Base-by-base conservation (phyloP, 139 green algal genomes). In the Yamagishiella unicocca region DNA sequence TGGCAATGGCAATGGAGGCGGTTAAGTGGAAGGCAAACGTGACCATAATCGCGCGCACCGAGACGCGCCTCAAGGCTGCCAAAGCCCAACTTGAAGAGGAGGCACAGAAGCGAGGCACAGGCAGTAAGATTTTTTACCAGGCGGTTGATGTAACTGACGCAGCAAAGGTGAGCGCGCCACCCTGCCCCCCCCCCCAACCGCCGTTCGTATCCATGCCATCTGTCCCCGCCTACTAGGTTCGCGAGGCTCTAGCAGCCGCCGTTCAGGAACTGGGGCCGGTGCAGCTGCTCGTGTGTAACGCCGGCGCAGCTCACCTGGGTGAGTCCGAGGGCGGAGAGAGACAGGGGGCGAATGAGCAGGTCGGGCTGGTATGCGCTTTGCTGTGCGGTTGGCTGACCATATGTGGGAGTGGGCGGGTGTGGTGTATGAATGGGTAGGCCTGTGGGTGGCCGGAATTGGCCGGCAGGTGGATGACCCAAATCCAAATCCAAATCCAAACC, bases 1-100 rank as follows among this genome's bases (percentile, higher is more conserved):
- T 95, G 12, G 89, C 87, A 2, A 35, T 97, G 0, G 95, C 94
- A 1, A 27, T 90, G 40, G 50, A 92, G 9, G 89, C 93, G 4
- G 61, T 92, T 2, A 55, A 31, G 35, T 12, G 40, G 3, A 80
- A 79, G 27, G 67, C 45, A 21, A 77, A 87, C 12, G 50, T 87
- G 9, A 87, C 82, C 1, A 71, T 87, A 12, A 24, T 87, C 0
- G 46, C 82, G 12, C 82, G 82, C 24, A 81, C 46, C 3, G 82
- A 81, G 45, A 17, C 46, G 2, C 55, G 43, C 1, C 43, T 90
- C 4, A 45, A 87, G 31, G 85, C 67, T 5, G 61, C 80, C 1
- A 70, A 90, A 40, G 31, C 9, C 73, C n/a, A 88, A 50, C 71
- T 84, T 19, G 38, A 74, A 33, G 46, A 43, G 19, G 55, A 82